Percentiles rank a stretch among this genome's conserved stretches.
Conservation (phyloP, 2,329 filamentous ascomycete genomes). For the Neofusicoccum umdonicola region DNA sequence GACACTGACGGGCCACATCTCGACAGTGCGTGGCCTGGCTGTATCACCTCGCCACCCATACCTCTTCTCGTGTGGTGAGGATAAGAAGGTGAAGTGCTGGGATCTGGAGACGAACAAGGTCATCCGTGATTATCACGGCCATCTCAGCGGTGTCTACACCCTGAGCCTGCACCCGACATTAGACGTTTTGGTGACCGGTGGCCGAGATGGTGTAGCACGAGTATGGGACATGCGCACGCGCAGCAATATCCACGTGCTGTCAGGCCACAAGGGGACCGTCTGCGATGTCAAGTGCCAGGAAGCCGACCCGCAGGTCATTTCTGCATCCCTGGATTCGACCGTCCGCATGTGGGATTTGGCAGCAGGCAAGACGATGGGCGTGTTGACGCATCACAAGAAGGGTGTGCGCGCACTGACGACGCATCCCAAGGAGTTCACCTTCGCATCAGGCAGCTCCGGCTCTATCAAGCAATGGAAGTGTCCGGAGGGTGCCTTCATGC, state of each 20-base stretch:
- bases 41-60: constrained; percentile 94
- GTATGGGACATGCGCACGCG: constrained; percentile 99
- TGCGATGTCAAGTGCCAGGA: constrained; percentile 90
- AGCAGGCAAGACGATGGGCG: constrained; percentile 92
- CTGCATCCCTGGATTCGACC: constrained; percentile 85
- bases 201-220: constrained; percentile 86
- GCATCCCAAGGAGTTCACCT: constrained; percentile 93
- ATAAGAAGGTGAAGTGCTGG: constrained; percentile 99
- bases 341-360: constrained; percentile 94
- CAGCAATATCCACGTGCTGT: constrained; percentile 90
- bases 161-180: constrained; percentile 90
- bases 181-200: constrained; percentile 91
- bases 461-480: constrained; percentile 99
- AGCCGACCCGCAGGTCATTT: constrained; percentile 93
- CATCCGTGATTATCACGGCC: constrained; percentile 95
- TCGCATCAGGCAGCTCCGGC: constrained; percentile 85
- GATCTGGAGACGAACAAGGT: constrained; percentile 99
- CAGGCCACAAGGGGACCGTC: constrained; percentile 87
- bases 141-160: constrained; percentile 93
- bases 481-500: constrained; percentile 97
- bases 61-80: constrained; percentile 94
- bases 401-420: constrained; percentile 80
- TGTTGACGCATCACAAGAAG: constrained; percentile 98
- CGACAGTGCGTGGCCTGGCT: constrained; percentile 85
- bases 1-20: constrained; percentile 91